Evolutionary conservation across 1,139 yeast species (phyloP).

Genomic region (Hemisphaericaspora subhashii): DNA sequence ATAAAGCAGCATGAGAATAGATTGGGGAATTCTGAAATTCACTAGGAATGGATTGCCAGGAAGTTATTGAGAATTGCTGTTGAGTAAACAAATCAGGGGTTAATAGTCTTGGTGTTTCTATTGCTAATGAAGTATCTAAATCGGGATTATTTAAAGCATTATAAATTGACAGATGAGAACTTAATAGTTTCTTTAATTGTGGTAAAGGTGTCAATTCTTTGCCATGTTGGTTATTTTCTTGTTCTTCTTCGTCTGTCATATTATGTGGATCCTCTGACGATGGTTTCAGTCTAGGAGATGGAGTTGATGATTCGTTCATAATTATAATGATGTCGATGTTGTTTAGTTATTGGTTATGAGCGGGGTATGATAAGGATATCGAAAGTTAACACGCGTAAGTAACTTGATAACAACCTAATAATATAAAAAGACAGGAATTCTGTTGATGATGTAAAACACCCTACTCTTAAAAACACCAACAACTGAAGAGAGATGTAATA

Average conservation of each 20-base stretch:
- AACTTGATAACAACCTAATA: no score
- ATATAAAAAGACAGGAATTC: no score
- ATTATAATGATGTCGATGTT: no score
- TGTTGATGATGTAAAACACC: no score
- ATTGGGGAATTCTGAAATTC: conserved; percentile 7
- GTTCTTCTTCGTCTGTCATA: neutral
- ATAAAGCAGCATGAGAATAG: conserved; percentile 6
- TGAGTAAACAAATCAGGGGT: conserved; percentile 15
- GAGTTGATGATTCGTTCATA: no score
- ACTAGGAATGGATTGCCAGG: conserved; percentile 24
- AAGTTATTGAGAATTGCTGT: conserved; percentile 15
- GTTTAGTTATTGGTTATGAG: no score
- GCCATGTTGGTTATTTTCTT: neutral
- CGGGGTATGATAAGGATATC: no score
- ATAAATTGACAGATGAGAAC: conserved; percentile 41
- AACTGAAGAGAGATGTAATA: no score
- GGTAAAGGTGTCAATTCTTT: conserved; percentile 3
- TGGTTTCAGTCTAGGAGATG: no score
- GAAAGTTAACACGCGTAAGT: no score
- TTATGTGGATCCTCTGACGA: no score
- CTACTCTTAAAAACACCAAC: no score
- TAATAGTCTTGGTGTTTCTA: conserved; percentile 8
- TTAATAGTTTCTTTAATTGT: conserved; percentile 23
- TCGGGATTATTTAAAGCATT: conserved; percentile 44
- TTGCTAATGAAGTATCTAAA: conserved; percentile 28